Percentiles rank a stretch among this genome's conserved stretches.
Evolutionary conservation across 768 basidiomycete genomes (phyloP).

Genomic region (Rhizopogon vulgaris): DNA sequence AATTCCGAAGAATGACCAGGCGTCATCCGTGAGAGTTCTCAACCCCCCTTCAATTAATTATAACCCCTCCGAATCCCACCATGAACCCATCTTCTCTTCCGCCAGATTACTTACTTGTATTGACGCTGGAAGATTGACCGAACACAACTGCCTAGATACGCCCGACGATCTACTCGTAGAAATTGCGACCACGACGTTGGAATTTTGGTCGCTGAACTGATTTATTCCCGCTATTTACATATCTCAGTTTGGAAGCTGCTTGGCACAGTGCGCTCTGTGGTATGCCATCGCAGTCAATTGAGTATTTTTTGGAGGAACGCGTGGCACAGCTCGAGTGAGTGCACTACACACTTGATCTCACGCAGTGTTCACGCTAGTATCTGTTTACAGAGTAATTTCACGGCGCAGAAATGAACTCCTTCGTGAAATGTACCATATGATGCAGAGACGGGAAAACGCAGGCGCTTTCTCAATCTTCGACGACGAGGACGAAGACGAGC

Average conservation of each 20-base stretch:
- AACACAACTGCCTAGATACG: not conserved
- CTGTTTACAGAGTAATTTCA: constrained; percentile 46
- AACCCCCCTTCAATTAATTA: not conserved
- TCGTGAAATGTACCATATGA: constrained; percentile 64
- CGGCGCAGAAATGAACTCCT: constrained; percentile 65
- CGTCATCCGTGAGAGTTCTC: not conserved
- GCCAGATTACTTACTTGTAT: not conserved
- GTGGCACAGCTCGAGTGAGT: constrained; percentile 28
- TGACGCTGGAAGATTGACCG: not conserved
- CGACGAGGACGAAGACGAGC: constrained; percentile 29
- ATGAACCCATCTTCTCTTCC: not conserved
- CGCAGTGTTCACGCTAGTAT: not conserved
- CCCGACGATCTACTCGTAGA: not conserved
- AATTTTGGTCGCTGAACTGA: not conserved
- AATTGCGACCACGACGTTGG: not conserved
- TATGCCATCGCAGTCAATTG: constrained; percentile 22
- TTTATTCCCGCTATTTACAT: not conserved
- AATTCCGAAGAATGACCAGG: not conserved
- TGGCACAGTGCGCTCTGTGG: constrained; percentile 2
- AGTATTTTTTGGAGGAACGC: constrained; percentile 33
- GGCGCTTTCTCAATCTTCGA: constrained; percentile 33
- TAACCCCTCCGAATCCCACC: not conserved
- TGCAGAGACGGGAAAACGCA: constrained; percentile 44
- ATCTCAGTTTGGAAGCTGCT: not conserved
- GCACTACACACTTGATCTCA: not conserved